Evolutionary conservation across 2,329 filamentous ascomycete species (phyloP).

Genomic region (Furcasterigmium furcatum): DNA sequence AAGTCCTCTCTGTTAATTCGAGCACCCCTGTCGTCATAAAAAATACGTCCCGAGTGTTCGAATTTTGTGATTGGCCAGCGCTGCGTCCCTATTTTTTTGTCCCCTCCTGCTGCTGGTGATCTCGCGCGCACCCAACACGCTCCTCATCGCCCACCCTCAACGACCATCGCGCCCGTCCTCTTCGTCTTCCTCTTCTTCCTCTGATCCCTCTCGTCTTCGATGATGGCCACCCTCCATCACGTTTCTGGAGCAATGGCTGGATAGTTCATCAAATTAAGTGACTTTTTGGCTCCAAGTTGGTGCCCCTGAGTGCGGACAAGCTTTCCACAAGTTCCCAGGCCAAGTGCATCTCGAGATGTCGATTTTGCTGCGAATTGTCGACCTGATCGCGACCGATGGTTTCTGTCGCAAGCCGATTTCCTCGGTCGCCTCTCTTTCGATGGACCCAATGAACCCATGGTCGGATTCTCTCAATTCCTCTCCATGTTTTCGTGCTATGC

Average conservation of each 20-base stretch:
- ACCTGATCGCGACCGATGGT: slow-evolving; percentile 2
- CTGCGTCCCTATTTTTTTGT: background rate
- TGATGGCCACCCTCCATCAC: slow-evolving; percentile 11
- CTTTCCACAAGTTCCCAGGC: slow-evolving; percentile 5
- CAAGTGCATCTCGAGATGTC: slow-evolving; percentile 10
- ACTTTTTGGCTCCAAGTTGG: slow-evolving; percentile 2
- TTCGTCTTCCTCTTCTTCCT: slow-evolving; percentile 7
- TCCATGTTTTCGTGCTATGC: slow-evolving; percentile 4
- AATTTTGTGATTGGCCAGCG: slow-evolving; percentile 13
- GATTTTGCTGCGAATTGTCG: slow-evolving; percentile 6
- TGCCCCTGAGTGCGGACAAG: slow-evolving; percentile 6
- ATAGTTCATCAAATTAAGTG: slow-evolving; percentile 3
- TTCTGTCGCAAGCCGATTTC: slow-evolving; percentile 8
- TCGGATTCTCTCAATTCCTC: slow-evolving; percentile 5
- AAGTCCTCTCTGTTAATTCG: slow-evolving; percentile 1
- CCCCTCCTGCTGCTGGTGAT: slow-evolving; percentile 7
- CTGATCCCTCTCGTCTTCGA: slow-evolving; percentile 3
- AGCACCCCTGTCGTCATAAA: slow-evolving; percentile 3
- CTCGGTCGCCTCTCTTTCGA: slow-evolving; percentile 3
- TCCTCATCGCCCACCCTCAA: slow-evolving; percentile 13
- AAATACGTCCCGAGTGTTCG: slow-evolving; percentile 2
- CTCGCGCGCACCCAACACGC: slow-evolving; percentile 10
- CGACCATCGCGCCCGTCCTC: slow-evolving; percentile 5
- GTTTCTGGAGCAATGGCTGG: slow-evolving; percentile 5
- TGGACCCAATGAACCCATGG: background rate